These are phyloP conservation scores for Pythium aquatile DNA, from an alignment of 352 stramenopile species.

Conservation along the genomic window DNA sequence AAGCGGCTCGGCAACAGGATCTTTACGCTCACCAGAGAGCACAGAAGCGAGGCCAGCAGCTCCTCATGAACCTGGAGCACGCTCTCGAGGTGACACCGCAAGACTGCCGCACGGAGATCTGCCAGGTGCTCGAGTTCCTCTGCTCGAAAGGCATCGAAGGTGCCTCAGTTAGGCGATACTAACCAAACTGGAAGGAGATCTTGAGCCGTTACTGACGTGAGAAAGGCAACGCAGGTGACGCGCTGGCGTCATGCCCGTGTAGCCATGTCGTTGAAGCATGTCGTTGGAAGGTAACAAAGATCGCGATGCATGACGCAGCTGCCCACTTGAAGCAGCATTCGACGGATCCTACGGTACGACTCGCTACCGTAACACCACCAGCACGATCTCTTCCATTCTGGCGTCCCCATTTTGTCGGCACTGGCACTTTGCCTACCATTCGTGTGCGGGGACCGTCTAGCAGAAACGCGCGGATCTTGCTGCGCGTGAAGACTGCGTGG, in stretches of 20 bases:
- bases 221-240: constrained; percentile 4
- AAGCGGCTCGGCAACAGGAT: not conserved
- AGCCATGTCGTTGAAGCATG: not conserved
- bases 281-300: not conserved
- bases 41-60: constrained; percentile 20
- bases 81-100: constrained; percentile 48
- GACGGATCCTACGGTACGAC: not conserved
- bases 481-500: not conserved
- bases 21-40: not conserved
- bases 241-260: constrained; percentile 1
- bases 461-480: not conserved
- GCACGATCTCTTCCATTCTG: not conserved
- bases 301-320: not conserved
- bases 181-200: not conserved
- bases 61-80: constrained; percentile 43
- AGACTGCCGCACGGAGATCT: constrained; percentile 60
- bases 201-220: not conserved
- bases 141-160: constrained; percentile 4
- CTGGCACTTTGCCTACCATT: not conserved
- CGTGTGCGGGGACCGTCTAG: not conserved
- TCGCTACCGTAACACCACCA: not conserved
- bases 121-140: constrained; percentile 41
- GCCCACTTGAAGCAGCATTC: not conserved
- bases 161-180: not conserved
- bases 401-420: not conserved